Evolutionary conservation across 2,329 filamentous ascomycete genomes (phyloP).

Genomic region (Nigrograna mackinnonii): DNA sequence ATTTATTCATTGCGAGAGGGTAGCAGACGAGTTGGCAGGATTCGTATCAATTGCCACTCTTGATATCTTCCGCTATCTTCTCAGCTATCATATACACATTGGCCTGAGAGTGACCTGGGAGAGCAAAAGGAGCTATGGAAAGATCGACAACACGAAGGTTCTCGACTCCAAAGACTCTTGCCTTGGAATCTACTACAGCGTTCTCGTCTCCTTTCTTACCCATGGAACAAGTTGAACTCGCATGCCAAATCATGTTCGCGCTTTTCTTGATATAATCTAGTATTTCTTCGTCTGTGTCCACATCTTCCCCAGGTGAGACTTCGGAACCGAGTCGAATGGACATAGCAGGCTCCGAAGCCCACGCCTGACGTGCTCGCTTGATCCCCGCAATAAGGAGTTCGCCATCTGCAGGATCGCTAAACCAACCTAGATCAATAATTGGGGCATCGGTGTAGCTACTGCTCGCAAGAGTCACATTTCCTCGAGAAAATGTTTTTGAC

Average conservation of each 20-base stretch:
- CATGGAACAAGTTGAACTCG: slow-evolving; percentile 28
- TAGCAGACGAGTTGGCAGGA: background rate
- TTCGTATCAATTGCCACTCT: slow-evolving; percentile 2
- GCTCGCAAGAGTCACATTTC: slow-evolving; percentile 31
- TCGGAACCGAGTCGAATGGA: slow-evolving; percentile 19
- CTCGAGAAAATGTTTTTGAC: slow-evolving; percentile 22
- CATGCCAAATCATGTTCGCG: slow-evolving; percentile 21
- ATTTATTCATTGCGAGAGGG: no score
- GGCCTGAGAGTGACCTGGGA: slow-evolving; percentile 16
- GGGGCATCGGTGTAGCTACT: slow-evolving; percentile 24
- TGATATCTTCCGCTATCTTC: slow-evolving; percentile 12
- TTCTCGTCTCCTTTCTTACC: slow-evolving; percentile 24
- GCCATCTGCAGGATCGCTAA: slow-evolving; percentile 29
- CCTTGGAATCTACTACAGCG: slow-evolving; percentile 37
- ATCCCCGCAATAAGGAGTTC: slow-evolving; percentile 34
- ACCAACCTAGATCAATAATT: slow-evolving; percentile 34
- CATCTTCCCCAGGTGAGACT: slow-evolving; percentile 18
- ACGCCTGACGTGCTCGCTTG: slow-evolving; percentile 33
- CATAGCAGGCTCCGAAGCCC: slow-evolving; percentile 13
- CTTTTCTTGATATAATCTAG: slow-evolving; percentile 12
- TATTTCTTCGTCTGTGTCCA: slow-evolving; percentile 23
- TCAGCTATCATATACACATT: slow-evolving; percentile 8
- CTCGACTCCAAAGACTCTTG: slow-evolving; percentile 32
- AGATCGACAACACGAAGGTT: slow-evolving; percentile 37
- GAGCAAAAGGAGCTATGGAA: slow-evolving; percentile 39